These are phyloP conservation scores for Pseudocercospora pini-densiflorae DNA, from an alignment of 2,329 filamentous ascomycete genomes.

Conservation along the genomic window DNA sequence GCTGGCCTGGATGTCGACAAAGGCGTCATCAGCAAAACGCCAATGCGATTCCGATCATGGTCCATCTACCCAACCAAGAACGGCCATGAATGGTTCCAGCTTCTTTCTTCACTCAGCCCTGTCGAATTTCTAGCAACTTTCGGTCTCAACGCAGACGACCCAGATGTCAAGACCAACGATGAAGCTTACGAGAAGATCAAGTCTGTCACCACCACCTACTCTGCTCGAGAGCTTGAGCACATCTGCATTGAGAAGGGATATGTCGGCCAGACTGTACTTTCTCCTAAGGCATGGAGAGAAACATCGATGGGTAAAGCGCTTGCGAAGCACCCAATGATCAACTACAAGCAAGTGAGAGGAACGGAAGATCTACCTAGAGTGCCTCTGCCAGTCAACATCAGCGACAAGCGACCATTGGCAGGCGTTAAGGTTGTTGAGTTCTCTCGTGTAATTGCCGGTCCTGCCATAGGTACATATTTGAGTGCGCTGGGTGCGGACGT, in stretches of 20 bases:
- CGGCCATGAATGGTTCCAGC: slow-evolving; percentile 53
- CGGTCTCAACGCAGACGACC: slow-evolving; percentile 46
- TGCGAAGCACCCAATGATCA: slow-evolving; percentile 48
- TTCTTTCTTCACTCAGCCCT: slow-evolving; percentile 57
- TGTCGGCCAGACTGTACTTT: slow-evolving; percentile 30
- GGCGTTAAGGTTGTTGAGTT: slow-evolving; percentile 44
- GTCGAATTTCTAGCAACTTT: slow-evolving; percentile 51
- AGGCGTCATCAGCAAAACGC: slow-evolving; percentile 46
- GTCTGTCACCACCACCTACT: slow-evolving; percentile 40
- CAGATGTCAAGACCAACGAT: slow-evolving; percentile 34
- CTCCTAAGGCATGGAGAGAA: slow-evolving; percentile 49
- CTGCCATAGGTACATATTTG: slow-evolving; percentile 35
- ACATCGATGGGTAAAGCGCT: slow-evolving; percentile 52
- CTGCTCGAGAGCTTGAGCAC: slow-evolving; percentile 49
- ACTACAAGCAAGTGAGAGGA: slow-evolving; percentile 21
- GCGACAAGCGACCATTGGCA: slow-evolving; percentile 37
- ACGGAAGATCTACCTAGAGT: slow-evolving; percentile 17
- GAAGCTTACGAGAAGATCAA: slow-evolving; percentile 42
- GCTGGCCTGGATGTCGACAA: slow-evolving; percentile 36
- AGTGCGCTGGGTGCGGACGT: slow-evolving; percentile 38
- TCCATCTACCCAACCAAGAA: slow-evolving; percentile 56
- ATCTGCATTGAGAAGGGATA: slow-evolving; percentile 46
- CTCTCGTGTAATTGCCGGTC: slow-evolving; percentile 36
- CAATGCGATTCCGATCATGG: slow-evolving; percentile 48
- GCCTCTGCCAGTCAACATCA: slow-evolving; percentile 17